Evolutionary conservation across 768 basidiomycete genomes (phyloP).

Genomic region (Baorangia bicolor): DNA sequence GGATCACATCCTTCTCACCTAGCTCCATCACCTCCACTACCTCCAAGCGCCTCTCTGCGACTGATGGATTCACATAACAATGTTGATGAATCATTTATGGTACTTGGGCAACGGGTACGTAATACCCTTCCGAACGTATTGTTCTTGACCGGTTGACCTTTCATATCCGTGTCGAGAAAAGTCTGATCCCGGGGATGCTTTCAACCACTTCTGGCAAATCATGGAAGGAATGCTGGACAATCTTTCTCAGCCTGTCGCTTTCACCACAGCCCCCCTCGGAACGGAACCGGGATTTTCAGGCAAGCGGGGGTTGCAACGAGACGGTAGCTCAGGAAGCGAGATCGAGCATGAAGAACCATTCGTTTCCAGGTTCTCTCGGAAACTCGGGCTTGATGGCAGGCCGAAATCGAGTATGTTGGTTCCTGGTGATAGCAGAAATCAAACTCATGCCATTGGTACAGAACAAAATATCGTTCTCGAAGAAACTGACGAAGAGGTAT

Average conservation of each 20-base stretch:
- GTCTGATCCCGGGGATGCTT: constrained; percentile 83
- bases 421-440: neutral
- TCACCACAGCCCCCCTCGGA: constrained; percentile 75
- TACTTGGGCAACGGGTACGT: constrained; percentile 72
- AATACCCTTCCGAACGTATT: neutral
- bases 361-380: constrained; percentile 53
- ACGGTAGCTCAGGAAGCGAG: constrained; percentile 61
- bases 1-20: constrained; percentile 25
- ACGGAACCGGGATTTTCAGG: constrained; percentile 30
- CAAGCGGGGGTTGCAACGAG: constrained; percentile 37
- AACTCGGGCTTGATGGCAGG: constrained; percentile 28
- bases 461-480: constrained; percentile 27
- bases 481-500: constrained; percentile 61
- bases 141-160: constrained; percentile 2
- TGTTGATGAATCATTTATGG: constrained; percentile 88
- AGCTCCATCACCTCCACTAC: constrained; percentile 47
- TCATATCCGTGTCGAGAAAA: constrained; percentile 24
- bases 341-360: constrained; percentile 68
- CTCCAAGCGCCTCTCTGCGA: constrained; percentile 35
- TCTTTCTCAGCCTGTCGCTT: constrained; percentile 76
- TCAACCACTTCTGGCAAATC: constrained; percentile 87
- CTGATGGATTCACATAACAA: constrained; percentile 56
- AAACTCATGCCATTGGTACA: constrained; percentile 14
- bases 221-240: constrained; percentile 87
- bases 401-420: constrained; percentile 22